These are phyloP conservation scores for Populus hybrid DNA, from an alignment of 441 rosid genomes.

Conservation along the genomic window DNA sequence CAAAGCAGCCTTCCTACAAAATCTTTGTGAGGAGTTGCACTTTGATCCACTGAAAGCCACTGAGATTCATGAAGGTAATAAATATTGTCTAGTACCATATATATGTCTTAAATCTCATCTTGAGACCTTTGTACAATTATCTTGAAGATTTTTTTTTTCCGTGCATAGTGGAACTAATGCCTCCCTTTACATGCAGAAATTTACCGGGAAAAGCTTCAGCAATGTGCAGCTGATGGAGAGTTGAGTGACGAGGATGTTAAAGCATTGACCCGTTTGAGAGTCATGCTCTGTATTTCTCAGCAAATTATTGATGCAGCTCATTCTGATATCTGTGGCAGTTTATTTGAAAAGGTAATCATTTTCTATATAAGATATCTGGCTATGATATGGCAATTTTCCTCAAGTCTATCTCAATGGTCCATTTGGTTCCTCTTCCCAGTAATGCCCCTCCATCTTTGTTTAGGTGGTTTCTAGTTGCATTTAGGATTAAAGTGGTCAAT, in stretches of 20 bases:
- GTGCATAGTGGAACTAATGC: too few relatives aligned
- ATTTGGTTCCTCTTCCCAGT: neutral
- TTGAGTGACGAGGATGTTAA: constrained; percentile 76
- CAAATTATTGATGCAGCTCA: constrained; percentile 83
- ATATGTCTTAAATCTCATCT: too few relatives aligned
- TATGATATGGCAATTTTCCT: neutral
- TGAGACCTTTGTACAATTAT: too few relatives aligned
- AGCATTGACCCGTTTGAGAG: constrained; percentile 66
- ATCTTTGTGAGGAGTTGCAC: too few relatives aligned
- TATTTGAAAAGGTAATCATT: constrained; percentile 76
- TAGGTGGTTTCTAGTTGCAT: neutral
- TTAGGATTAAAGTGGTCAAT: neutral
- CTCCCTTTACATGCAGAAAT: too few relatives aligned
- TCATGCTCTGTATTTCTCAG: constrained; percentile 91
- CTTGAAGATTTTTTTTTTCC: too few relatives aligned
- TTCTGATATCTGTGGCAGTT: constrained; percentile 82
- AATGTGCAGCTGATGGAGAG: too few relatives aligned
- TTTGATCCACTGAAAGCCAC: too few relatives aligned
- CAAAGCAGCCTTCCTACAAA: too few relatives aligned
- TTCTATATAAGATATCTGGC: neutral
- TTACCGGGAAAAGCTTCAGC: too few relatives aligned
- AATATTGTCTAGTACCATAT: too few relatives aligned
- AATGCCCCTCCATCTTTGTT: neutral
- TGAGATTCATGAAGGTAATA: too few relatives aligned
- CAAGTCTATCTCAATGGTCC: neutral